Evolutionary conservation across 208 protist genomes (phyloP), one percentile per base, ranked within the genome.

Genomic region (Leishmania gerbilli): DNA sequence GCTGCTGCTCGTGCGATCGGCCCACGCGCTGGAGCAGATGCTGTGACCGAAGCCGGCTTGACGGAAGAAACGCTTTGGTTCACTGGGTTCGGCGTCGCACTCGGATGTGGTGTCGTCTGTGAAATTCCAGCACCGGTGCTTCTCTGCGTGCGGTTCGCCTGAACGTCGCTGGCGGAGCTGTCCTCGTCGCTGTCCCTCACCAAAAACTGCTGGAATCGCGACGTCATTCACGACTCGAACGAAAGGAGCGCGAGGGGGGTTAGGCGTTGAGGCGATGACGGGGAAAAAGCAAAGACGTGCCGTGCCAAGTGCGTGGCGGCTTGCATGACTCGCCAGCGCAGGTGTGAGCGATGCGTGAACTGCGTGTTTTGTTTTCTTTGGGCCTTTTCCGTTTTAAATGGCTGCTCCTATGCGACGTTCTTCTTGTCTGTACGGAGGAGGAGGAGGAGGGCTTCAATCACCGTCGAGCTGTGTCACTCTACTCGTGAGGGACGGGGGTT

Each of bases 101-200:
- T 62, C 76, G 31, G 65, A 76, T n/a, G 87, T 58, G 47, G 79
- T 42, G 42, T 86, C 60, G 53, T 27, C 8, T n/a, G 24, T 45
- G 89, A 77, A 40, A 90, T 84, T 85, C 87, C 90, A 17, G 55
- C 37, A 11, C 19, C 49, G 51, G 56, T 81, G 79, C 68, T 85
- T 37, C 56, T 83, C 65, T 76, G 45, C 55, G 80, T 76, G 37
- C 79, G 79, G 51, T 60, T 80, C 24, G 58, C 67, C 47, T 84
- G 45, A 13, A 79, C 82, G 13, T 83, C 84, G 1, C 56, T 64
- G 55, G 83, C 82, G 34, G 75, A 79, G 80, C 83, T 92, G 83
- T 92, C 87, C 45, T 89, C 87, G 64, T 94, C 88, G 72, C 90
- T 94, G 82, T 92, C 88, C 17, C 68, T 83, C 42, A 93, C 82